These are phyloP conservation scores for Colletotrichum orchidophilum DNA, from an alignment of 2,329 filamentous ascomycete species.

Conservation along the genomic window DNA sequence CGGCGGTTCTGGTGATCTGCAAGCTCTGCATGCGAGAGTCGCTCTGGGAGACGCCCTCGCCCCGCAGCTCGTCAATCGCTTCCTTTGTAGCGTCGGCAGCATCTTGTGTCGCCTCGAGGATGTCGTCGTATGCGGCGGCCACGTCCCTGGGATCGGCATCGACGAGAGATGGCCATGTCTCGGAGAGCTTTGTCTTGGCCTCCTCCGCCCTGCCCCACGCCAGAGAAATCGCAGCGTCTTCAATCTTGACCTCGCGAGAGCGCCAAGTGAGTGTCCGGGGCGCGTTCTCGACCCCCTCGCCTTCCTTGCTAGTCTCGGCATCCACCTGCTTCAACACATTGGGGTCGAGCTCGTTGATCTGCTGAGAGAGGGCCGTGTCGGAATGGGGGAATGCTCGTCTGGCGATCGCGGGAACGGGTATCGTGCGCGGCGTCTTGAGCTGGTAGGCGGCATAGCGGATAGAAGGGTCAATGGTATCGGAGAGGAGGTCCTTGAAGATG, in stretches of 20 bases:
- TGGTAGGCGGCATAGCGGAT: constrained; percentile 96
- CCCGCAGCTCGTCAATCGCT: constrained; percentile 88
- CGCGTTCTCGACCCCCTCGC: constrained; percentile 61
- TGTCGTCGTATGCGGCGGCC: constrained; percentile 88
- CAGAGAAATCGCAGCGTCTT: constrained; percentile 91
- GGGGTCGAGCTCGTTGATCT: constrained; percentile 77
- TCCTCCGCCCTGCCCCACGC: constrained; percentile 76
- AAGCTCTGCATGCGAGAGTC: constrained; percentile 91
- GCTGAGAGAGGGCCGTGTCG: constrained; percentile 68
- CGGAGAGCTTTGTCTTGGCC: constrained; percentile 59
- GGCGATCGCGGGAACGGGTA: constrained; percentile 81
- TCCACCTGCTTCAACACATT: constrained; percentile 69
- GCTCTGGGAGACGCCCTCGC: constrained; percentile 84
- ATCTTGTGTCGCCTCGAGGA: constrained; percentile 91
- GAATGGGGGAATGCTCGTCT: constrained; percentile 79
- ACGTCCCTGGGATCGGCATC: constrained; percentile 69
- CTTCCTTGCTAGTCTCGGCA: constrained; percentile 58
- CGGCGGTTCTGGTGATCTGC: constrained; percentile 90
- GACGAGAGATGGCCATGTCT: constrained; percentile 55
- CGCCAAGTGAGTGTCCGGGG: constrained; percentile 88
- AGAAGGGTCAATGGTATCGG: constrained; percentile 88
- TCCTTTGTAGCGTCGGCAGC: constrained; percentile 92
- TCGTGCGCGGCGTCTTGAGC: constrained; percentile 84
- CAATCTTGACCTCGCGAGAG: constrained; percentile 83
- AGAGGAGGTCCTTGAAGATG: constrained; percentile 84